A percentile compares a stretch with the other conserved stretches of the same genome.
Conservation (phyloP, 1,284 basidiomycete genomes). For the Stygiomarasmius scandens region DNA sequence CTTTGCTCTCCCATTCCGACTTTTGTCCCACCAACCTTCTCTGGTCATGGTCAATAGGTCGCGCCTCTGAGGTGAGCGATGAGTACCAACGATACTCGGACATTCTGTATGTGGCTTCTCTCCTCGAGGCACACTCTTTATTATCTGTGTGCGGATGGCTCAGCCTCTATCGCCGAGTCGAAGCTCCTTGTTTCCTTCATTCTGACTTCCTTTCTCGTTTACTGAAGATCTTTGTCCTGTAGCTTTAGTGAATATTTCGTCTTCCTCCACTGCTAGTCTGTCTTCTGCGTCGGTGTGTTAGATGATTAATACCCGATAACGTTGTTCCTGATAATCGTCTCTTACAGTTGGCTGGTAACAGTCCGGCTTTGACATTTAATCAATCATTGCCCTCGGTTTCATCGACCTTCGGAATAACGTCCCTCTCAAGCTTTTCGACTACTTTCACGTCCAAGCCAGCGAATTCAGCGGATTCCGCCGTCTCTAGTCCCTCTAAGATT, state of each 20-base stretch:
- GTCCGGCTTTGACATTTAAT: not conserved
- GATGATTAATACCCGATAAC: not conserved
- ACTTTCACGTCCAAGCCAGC: too few species aligned
- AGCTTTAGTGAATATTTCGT: not conserved
- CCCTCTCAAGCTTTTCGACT: too few species aligned
- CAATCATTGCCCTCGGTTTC: not conserved
- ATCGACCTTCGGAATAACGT: not conserved
- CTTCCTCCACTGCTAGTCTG: not conserved
- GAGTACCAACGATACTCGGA: constrained; percentile 5
- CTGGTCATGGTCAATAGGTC: constrained; percentile 7
- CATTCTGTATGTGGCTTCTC: constrained; percentile 1
- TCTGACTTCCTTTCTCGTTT: too few species aligned
- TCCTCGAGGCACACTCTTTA: not conserved
- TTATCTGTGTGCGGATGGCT: not conserved
- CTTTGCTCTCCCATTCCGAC: constrained; percentile 1
- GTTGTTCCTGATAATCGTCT: not conserved
- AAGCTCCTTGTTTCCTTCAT: not conserved
- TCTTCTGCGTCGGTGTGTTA: not conserved
- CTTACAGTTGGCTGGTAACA: not conserved
- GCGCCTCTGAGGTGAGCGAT: constrained; percentile 10
- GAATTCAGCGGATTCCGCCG: too few species aligned
- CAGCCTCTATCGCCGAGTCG: not conserved
- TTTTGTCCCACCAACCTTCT: not conserved
- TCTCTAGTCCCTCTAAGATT: too few species aligned
- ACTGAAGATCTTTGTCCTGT: not conserved